Conservation (phyloP, 2,329 filamentous ascomycete species). For the Xylaria polymorpha region DNA sequence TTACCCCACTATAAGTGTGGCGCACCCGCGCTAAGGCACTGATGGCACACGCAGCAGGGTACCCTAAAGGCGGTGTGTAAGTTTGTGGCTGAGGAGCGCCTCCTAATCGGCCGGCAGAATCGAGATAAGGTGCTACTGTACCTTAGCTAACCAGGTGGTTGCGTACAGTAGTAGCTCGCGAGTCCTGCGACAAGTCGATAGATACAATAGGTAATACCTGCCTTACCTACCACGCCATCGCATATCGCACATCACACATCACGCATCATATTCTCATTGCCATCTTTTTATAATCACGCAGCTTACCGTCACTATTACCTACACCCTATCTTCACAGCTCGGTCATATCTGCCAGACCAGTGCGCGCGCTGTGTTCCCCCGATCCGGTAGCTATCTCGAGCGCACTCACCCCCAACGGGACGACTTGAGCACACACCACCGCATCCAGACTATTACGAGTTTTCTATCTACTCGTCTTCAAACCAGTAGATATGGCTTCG, state of each 20-base stretch:
- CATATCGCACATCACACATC: not conserved
- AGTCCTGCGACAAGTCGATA: not conserved
- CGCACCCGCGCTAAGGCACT: not conserved
- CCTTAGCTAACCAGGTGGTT: not conserved
- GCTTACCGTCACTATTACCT: not conserved
- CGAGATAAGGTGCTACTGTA: not conserved
- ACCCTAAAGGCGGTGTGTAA: not conserved
- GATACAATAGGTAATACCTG: not conserved
- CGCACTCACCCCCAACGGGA: not conserved
- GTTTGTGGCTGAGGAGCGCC: not conserved
- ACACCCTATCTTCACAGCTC: not conserved
- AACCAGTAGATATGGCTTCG: slow-evolving; percentile 61
- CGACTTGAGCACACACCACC: not conserved
- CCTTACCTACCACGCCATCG: not conserved
- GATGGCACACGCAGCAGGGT: not conserved
- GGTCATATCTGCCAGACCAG: too few species aligned
- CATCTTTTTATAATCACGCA: not conserved
- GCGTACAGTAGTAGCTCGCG: not conserved
- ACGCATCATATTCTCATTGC: not conserved
- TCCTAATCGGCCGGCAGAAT: not conserved
- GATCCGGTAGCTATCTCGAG: not conserved
- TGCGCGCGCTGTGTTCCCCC: not conserved
- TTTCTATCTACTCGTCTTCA: not conserved
- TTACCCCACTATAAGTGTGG: not conserved
- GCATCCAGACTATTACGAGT: not conserved